Evolutionary conservation across 2,329 filamentous ascomycete genomes (phyloP).

Genomic region (Alternaria ethzedia): DNA sequence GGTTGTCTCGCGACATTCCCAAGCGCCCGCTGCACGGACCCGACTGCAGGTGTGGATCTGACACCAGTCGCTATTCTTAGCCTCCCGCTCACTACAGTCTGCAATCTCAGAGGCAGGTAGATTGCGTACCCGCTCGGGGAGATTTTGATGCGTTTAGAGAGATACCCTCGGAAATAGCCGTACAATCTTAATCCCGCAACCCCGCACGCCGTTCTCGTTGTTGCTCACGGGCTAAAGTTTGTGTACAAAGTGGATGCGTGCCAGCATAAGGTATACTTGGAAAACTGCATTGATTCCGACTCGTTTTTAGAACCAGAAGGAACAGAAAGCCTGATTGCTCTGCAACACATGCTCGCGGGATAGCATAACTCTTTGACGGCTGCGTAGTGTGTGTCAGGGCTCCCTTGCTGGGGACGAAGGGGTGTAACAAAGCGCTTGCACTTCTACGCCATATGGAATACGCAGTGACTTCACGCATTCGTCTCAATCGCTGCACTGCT

Average conservation of each 20-base stretch:
- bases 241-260: not conserved
- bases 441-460: not conserved
- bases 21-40: slow-evolving; percentile 23
- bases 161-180: not conserved
- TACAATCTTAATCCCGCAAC: slow-evolving; percentile 3
- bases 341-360: not conserved
- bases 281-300: not conserved
- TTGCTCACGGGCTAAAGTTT: not conserved
- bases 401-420: not conserved
- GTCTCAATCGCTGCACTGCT: not conserved
- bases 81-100: slow-evolving; percentile 4
- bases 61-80: slow-evolving; percentile 22
- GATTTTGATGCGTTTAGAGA: not conserved
- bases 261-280: not conserved
- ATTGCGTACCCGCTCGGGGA: slow-evolving; percentile 14
- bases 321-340: not conserved
- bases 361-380: not conserved
- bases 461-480: not conserved
- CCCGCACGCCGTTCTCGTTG: not conserved
- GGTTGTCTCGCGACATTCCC: slow-evolving; percentile 4
- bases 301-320: not conserved
- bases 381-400: not conserved
- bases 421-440: not conserved
- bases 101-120: not conserved
- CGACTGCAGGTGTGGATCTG: slow-evolving; percentile 13